phyloP scores from a whole-genome alignment of 1,139 yeast genomes.

The Saccharomyces pastorianus region DNA sequence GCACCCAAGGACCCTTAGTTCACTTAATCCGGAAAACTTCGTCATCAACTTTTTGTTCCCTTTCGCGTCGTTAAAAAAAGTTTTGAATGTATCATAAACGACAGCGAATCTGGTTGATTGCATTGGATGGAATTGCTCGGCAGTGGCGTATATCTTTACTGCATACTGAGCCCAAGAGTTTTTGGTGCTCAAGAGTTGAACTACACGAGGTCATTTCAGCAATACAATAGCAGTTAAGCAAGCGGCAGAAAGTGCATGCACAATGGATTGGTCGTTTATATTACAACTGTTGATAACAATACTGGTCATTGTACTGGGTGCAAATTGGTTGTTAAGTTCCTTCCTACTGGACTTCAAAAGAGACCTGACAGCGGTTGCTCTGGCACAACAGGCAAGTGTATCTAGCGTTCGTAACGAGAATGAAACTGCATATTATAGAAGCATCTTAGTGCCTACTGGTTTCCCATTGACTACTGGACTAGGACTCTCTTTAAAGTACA shows the following conservation, averaged over 20 bases:
- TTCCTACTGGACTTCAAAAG: slow-evolving; percentile 32
- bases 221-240: neutral
- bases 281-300: neutral
- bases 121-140: neutral
- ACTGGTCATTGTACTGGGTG: slow-evolving; percentile 1
- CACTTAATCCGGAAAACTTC: too few species aligned
- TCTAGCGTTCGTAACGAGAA: slow-evolving; percentile 47
- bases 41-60: neutral
- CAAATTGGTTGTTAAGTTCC: slow-evolving; percentile 17
- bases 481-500: slow-evolving; percentile 53
- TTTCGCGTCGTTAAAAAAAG: neutral
- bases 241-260: neutral
- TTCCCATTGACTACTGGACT: slow-evolving; percentile 58
- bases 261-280: neutral
- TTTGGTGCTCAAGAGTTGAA: neutral
- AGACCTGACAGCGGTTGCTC: slow-evolving; percentile 50
- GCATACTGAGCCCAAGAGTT: neutral
- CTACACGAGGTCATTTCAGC: neutral
- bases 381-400: slow-evolving; percentile 50
- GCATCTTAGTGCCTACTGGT: slow-evolving; percentile 55
- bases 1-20: neutral
- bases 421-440: slow-evolving; percentile 60
- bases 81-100: neutral
- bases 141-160: neutral
- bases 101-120: neutral